Evolutionary conservation across 2,329 filamentous ascomycete genomes (phyloP), one percentile per base, ranked within the genome.

Genomic region (Apiospora malaysiana): DNA sequence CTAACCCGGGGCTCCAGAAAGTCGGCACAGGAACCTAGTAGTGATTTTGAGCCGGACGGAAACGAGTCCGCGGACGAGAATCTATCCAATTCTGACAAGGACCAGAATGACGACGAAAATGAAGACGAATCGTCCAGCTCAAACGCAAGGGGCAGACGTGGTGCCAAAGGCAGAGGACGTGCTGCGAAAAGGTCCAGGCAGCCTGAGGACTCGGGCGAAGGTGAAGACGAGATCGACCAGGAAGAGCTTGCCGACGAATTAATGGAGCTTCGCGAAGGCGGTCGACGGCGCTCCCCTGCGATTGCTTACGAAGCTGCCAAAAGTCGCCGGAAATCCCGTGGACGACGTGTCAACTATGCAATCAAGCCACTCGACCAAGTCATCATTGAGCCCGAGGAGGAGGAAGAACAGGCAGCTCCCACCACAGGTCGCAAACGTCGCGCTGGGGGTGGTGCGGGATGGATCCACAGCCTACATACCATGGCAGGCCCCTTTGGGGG

Each of bases 401-500:
- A 97, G 74, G 92, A 92, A 69, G 56, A 63, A n/a, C 32, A 32
- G 21, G 91, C 94, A 68, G 92, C 93, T 42, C 92, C 91, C 66
- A 90, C 90, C 70, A 84, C 89, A 12, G 89, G 93, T 9, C 92
- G 92, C 4, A 90, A 91, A 70, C 89, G 89, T 72, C 89, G 89
- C 74, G 90, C 92, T 66, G 88, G 90, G 65, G 88, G 85, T 70
- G 89, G 86, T 68, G 83, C 85, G 14, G 83, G 83, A 59, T 94
- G 91, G 91, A 94, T 95, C 78, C 92, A 94, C 68, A 93, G 88
- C 71, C 86, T 98, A 43, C 95, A 97, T 82, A 94, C 94, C 27
- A 97, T 94, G 0, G 94, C 92, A 78, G 96, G 96, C 10, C 96
- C 96, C 2, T 98, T 99, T 81, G 96, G 94, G 71, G 94, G 96